These are phyloP conservation scores for Schizonepeta tenuifolia DNA, from an alignment of 257 asterid species.

Conservation along the genomic window DNA sequence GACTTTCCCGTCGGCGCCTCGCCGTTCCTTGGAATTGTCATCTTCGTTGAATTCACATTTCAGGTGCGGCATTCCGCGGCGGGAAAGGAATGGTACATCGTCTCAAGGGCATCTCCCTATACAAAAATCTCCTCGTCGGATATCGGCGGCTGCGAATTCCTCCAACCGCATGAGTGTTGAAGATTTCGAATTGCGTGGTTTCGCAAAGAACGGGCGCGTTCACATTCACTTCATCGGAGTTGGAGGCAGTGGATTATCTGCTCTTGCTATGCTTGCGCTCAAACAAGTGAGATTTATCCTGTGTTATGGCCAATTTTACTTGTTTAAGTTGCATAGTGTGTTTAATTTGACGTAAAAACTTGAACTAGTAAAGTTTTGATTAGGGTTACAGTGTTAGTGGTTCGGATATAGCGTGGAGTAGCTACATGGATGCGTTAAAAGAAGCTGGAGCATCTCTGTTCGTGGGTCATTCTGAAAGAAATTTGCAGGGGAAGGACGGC, in stretches of 20 bases:
- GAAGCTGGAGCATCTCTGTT: constrained; percentile 40
- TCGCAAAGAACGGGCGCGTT: constrained; percentile 32
- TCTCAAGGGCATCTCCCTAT: neutral
- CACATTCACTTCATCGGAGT: constrained; percentile 52
- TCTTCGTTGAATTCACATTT: neutral
- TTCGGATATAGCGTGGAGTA: constrained; percentile 45
- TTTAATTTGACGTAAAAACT: neutral
- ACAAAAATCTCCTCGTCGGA: neutral
- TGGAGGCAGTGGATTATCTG: constrained; percentile 51
- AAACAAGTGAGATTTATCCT: constrained; percentile 31
- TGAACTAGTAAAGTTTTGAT: neutral
- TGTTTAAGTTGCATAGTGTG: neutral
- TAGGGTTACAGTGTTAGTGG: constrained; percentile 48
- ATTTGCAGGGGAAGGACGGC: constrained; percentile 24
- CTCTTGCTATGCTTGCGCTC: constrained; percentile 49
- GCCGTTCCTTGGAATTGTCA: constrained; percentile 9
- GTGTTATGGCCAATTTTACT: neutral
- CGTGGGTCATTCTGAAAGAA: constrained; percentile 44
- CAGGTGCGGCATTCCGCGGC: neutral
- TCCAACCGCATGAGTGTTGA: neutral
- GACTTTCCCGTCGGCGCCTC: constrained; percentile 6
- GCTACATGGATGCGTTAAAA: constrained; percentile 40
- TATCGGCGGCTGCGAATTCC: constrained; percentile 6
- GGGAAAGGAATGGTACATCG: neutral
- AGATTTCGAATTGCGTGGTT: neutral